Percentiles rank a stretch among this genome's conserved stretches.
Conservation (phyloP, 352 stramenopile genomes). For the Globisporangium okanoganense region DNA sequence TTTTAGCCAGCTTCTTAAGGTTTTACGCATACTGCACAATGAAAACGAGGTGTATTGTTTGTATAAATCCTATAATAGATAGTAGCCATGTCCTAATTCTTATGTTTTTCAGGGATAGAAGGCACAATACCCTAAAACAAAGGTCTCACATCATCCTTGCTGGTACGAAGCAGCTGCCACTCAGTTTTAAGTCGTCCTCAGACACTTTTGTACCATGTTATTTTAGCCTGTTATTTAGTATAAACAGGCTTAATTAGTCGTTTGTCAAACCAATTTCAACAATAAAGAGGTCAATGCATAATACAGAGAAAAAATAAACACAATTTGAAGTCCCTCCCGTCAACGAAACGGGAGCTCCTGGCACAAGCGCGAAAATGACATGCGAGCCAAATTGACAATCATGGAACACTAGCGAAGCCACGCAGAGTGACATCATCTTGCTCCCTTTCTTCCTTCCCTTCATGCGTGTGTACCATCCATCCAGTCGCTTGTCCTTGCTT, state of each 20-base stretch:
- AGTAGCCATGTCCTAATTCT: too few species aligned
- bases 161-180: not conserved
- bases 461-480: not conserved
- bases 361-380: not conserved
- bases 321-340: not conserved
- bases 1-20: not conserved
- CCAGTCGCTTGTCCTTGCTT: slow-evolving; percentile 1
- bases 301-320: not conserved
- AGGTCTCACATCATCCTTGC: not conserved
- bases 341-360: not conserved
- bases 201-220: too few species aligned
- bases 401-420: slow-evolving; percentile 10
- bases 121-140: not conserved
- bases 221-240: too few species aligned
- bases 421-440: not conserved
- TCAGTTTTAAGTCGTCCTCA: not conserved
- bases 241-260: not conserved
- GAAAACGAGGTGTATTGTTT: not conserved
- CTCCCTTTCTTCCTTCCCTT: not conserved
- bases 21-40: too few species aligned
- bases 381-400: not conserved
- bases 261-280: too few species aligned
- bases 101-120: too few species aligned
- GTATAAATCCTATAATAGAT: too few species aligned
- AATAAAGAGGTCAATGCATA: not conserved